Base-by-base conservation (phyloP, 2,329 filamentous ascomycete species). In the Alternaria triticimaculans region DNA sequence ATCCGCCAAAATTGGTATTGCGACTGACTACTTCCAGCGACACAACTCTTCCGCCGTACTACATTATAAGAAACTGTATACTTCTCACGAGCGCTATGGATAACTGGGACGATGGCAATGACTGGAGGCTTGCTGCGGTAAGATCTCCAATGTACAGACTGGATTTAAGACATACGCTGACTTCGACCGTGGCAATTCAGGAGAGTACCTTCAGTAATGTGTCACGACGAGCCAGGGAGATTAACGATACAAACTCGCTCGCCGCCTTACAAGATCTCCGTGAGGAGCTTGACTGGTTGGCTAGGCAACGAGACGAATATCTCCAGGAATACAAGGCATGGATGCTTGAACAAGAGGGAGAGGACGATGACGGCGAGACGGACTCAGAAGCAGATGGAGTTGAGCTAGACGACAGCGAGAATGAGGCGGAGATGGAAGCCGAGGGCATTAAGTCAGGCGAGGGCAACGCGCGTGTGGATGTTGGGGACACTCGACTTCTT, bases 191-290 rank as follows among this genome's bases (percentile, higher is more conserved):
- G 33, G 4, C 15, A 5, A 0, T 0, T 37, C 33, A 37, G 33
- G 33, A 37, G 33, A n/a, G 33, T 0, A 5, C 1, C 1, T 9
- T 3, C 33, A n/a, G 15, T 37, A 8, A n/a, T 3, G 2, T 0
- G 4, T 1, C 10, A 4, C 7, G 4, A 5, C 4, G 4, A 10
- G 4, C 33, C 5, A 37, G 4, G 33, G 33, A 37, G 5, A 37
- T 1, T 4, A 37, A 37, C 4, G 33, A 37, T 37, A 3, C 33
- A 0, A 1, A n/a, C 1, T 37, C 33, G 33, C 33, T 37, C 33
- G 1, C 15, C 2, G 4, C 0, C 33, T 8, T 37, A 37, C 33
- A 37, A 37, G 33, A 3, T n/a, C 33, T 37, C 33, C 33, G 33
- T 5, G 7, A n/a, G 15, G 15, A 37, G 33, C 15, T 37, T 37